Evolutionary conservation across 306 rosid species (phyloP).

Genomic region (Dalbergia oliveri): DNA sequence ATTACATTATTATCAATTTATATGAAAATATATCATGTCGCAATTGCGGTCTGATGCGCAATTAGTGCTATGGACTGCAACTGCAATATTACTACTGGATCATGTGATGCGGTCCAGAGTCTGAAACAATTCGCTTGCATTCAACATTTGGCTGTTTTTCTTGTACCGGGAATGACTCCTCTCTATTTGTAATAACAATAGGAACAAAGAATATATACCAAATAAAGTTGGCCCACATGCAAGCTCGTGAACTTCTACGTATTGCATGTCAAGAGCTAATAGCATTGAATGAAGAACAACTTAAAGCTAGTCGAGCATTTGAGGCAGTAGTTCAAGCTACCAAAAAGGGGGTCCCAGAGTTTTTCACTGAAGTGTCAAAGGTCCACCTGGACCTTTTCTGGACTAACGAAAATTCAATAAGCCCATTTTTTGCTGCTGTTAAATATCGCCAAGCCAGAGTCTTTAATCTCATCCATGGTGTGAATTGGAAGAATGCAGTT

Average conservation of each 20-base stretch:
- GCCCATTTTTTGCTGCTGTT: background rate
- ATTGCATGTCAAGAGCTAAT: background rate
- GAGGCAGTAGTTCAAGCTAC: background rate
- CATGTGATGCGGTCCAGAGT: no score
- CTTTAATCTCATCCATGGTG: conserved; percentile 21
- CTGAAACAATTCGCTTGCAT: no score
- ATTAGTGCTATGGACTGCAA: no score
- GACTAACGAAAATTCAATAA: no score
- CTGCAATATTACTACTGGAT: no score
- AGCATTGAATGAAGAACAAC: fast-evolving
- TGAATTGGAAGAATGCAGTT: background rate
- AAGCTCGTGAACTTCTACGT: background rate
- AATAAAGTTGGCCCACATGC: background rate
- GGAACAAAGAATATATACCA: conserved; percentile 8
- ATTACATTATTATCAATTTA: no score
- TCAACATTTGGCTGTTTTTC: background rate
- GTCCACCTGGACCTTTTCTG: background rate
- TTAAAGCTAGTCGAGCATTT: background rate
- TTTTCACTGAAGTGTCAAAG: background rate
- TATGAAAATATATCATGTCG: no score
- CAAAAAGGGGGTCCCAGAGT: background rate
- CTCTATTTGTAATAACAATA: background rate
- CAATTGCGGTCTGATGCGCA: no score
- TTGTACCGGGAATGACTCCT: background rate
- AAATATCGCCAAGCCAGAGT: background rate